phyloP scores from a whole-genome alignment of 169 alveolate genomes.

The Amoebophrya sp. region DNA sequence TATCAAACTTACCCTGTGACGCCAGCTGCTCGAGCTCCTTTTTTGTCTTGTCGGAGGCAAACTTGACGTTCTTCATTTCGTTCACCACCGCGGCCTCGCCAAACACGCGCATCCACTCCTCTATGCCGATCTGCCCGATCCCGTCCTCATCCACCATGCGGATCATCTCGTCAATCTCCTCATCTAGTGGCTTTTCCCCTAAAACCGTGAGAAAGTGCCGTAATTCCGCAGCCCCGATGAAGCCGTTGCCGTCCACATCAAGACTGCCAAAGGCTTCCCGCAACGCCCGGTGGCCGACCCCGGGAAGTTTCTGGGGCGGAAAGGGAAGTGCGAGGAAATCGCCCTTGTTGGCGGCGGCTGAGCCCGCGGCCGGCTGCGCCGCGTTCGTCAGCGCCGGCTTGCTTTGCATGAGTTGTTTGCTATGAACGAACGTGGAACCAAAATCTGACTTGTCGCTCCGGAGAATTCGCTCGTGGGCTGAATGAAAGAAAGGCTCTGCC shows the following conservation, averaged over 20 bases:
- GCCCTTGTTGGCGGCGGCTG: not conserved
- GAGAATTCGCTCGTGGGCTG: no score
- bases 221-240: slow-evolving; percentile 29
- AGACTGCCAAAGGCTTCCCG: not conserved
- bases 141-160: slow-evolving; percentile 35
- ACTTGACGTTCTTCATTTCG: not conserved
- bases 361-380: no score
- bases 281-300: not conserved
- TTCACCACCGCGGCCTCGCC: not conserved
- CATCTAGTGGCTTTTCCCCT: slow-evolving; percentile 24
- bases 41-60: not conserved
- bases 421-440: no score
- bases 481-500: no score
- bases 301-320: not conserved
- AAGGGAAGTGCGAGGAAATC: not conserved
- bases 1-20: not conserved
- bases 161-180: slow-evolving; percentile 35
- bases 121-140: not conserved
- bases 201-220: slow-evolving; percentile 25
- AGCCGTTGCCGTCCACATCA: slow-evolving; percentile 9
- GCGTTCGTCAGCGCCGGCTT: no score
- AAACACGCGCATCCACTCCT: not conserved
- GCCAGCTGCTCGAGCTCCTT: slow-evolving; percentile 18
- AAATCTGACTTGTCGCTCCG: no score
- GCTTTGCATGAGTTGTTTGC: no score